Evolutionary conservation across 129 eudicot species (phyloP).

Genomic region (Solidago caesia): DNA sequence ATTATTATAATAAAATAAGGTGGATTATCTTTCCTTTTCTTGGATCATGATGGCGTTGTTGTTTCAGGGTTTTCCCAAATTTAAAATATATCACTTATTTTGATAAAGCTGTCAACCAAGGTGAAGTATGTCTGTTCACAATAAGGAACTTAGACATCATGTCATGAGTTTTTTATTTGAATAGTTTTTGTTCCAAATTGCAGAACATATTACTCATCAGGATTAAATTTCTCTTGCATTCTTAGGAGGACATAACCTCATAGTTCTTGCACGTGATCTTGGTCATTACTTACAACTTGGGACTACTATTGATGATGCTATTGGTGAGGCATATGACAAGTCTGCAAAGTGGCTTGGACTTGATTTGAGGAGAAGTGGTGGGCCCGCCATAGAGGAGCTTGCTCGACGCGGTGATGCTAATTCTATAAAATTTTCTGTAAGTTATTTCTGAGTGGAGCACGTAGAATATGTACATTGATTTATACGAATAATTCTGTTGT

Average conservation of each 20-base stretch:
- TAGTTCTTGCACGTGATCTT: constrained; percentile 87
- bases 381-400: constrained; percentile 95
- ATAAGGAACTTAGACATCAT: background rate
- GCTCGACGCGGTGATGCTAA: constrained; percentile 80
- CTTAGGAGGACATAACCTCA: constrained; percentile 91
- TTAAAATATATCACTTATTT: background rate
- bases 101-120: constrained; percentile 16
- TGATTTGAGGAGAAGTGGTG: constrained; percentile 90
- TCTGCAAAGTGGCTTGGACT: constrained; percentile 91
- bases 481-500: background rate
- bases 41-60: background rate
- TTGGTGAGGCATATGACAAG: constrained; percentile 95
- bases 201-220: constrained; percentile 11
- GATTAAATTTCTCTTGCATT: background rate
- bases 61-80: background rate
- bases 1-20: background rate
- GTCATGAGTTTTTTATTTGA: background rate
- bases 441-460: constrained; percentile 25
- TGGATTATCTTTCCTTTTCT: background rate
- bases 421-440: constrained; percentile 59
- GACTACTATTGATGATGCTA: constrained; percentile 90
- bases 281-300: constrained; percentile 97
- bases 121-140: background rate
- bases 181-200: constrained; percentile 6
- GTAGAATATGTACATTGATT: constrained; percentile 8